These are phyloP conservation scores for Psidium friedrichsthalianum DNA, from an alignment of 345 rosid genomes.

Conservation along the genomic window DNA sequence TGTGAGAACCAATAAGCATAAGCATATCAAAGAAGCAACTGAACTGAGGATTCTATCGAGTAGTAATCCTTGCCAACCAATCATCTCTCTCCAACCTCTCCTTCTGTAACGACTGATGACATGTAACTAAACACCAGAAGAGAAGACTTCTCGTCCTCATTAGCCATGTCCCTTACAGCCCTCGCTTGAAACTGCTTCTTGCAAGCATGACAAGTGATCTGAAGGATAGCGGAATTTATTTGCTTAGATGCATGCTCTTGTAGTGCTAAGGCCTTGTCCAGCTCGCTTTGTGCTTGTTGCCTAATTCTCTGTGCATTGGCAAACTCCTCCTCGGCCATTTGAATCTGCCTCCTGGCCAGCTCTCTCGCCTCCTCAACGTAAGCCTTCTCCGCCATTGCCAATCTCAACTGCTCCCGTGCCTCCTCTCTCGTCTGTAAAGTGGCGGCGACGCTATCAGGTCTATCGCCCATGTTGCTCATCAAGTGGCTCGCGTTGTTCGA, in stretches of 20 bases:
- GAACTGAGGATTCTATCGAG: neutral
- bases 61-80: neutral
- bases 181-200: conserved; percentile 43
- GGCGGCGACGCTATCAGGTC: neutral
- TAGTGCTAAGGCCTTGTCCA: conserved; percentile 55
- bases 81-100: conserved; percentile 17
- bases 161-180: neutral
- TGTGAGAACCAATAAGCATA: neutral
- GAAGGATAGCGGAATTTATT: conserved; percentile 49
- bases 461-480: neutral
- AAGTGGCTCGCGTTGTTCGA: neutral
- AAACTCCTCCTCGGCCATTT: conserved; percentile 73
- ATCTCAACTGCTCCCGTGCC: conserved; percentile 28
- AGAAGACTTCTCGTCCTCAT: conserved; percentile 20
- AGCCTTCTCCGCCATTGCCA: conserved; percentile 58
- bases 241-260: conserved; percentile 59
- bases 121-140: conserved; percentile 34
- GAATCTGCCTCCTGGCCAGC: conserved; percentile 59
- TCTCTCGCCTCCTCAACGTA: conserved; percentile 56
- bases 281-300: conserved; percentile 68
- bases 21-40: neutral
- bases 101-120: conserved; percentile 34
- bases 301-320: conserved; percentile 74
- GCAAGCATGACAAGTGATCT: conserved; percentile 77
- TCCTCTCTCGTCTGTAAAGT: neutral